These are phyloP conservation scores for Botrytis elliptica DNA, from an alignment of 2,329 filamentous ascomycete genomes.

Conservation along the genomic window DNA sequence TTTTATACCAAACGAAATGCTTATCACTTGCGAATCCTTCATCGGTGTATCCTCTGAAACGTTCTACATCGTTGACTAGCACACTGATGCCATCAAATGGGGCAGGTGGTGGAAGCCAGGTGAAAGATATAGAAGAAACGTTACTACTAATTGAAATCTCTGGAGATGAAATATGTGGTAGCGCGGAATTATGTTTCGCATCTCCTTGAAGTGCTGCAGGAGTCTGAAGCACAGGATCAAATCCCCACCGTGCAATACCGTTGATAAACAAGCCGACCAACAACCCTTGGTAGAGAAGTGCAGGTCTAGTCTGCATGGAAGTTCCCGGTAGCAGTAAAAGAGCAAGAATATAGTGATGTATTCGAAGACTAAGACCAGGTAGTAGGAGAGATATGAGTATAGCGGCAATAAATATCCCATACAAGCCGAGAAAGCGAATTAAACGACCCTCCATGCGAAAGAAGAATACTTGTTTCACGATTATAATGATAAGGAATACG, in stretches of 20 bases:
- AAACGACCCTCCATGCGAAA: conserved; percentile 84
- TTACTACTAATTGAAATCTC: conserved; percentile 51
- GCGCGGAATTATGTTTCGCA: conserved; percentile 58
- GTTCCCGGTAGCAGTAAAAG: conserved; percentile 86
- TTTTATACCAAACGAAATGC: conserved; percentile 59
- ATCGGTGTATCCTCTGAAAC: conserved; percentile 70
- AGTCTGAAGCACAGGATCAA: conserved; percentile 84
- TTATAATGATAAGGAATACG: conserved; percentile 64
- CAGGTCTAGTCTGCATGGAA: conserved; percentile 80
- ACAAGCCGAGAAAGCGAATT: conserved; percentile 73
- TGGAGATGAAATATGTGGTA: conserved; percentile 55
- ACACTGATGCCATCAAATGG: conserved; percentile 74
- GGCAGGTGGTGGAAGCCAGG: conserved; percentile 44
- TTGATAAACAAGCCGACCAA: conserved; percentile 91
- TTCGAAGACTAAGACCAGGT: conserved; percentile 76
- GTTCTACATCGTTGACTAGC: conserved; percentile 82
- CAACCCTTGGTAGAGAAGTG: conserved; percentile 83
- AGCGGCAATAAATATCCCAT: conserved; percentile 63
- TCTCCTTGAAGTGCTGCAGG: conserved; percentile 69
- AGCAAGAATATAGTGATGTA: conserved; percentile 93
- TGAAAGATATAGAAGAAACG: conserved; percentile 41
- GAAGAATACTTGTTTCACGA: conserved; percentile 75
- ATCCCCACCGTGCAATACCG: conserved; percentile 91
- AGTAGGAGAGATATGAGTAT: conserved; percentile 70
- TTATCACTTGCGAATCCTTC: conserved; percentile 46